Base-by-base conservation (phyloP, 768 basidiomycete species). In the Mrakia blollopis region DNA sequence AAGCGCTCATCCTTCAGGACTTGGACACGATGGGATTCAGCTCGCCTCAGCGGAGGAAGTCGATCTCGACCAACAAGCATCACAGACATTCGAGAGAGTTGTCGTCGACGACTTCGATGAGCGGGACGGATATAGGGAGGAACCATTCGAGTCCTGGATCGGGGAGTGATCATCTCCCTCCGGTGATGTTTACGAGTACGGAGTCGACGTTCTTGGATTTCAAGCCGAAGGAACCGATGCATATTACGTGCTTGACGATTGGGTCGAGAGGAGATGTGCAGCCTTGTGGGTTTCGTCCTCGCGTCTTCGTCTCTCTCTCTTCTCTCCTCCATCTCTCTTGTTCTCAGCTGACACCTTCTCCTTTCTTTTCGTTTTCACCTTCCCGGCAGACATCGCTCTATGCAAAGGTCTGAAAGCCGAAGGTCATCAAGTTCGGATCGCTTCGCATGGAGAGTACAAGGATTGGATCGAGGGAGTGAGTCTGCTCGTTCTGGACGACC, bases 211-310 rank as follows among this genome's bases (percentile, higher is more conserved):
- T 98, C 85, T 85, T 99, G 79, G 96, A 94, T 9, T 99, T 99
- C 86, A 95, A 94, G 83, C 97, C 96, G 2, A 87, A 88, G 80
- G 88, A 91, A 80, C 86, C 92, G 2, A 84, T 99, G 78, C 91
- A 89, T 80, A 92, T 99, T 81, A 98, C 97, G 0, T 94, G 96
- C 85, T 84, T 98, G 79, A 98, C 96, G 0, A 97, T 99, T 80
- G 96, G 96, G 9, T 94, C 93, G 30, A 88, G 96, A 71, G 96
- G 96, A 72, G 96, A 99, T 82, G 97, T 98, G 13, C 96, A 99
- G 83, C 96, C 96, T 16, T 99, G 73, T 78, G 32, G 23, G 77
- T 78, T 63, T 6, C n/a, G 62, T 63, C 28, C 62, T 54, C 25
- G 52, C 10, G 52, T 54, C n/a, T n/a, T n/a, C 50, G 50, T 5